phyloP scores from a whole-genome alignment of 495 filamentous ascomycete species.

The Penicillium waksmanii region DNA sequence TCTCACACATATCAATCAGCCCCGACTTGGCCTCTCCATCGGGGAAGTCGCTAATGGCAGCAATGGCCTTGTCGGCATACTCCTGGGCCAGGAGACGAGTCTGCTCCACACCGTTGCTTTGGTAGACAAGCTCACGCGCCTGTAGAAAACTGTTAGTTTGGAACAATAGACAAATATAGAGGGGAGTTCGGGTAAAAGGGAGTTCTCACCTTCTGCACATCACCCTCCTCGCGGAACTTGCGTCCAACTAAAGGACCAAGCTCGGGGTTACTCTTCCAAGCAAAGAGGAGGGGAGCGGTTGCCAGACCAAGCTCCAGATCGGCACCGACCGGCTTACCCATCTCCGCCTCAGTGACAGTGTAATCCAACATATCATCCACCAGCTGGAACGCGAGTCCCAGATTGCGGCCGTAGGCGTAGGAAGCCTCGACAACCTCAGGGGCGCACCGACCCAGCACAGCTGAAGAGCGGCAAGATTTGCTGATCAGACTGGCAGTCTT shows the following conservation, averaged over 20 bases:
- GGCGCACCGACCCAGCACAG: conserved; percentile 78
- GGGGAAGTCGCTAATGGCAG: conserved; percentile 79
- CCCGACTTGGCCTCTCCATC: conserved; percentile 91
- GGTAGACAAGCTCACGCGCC: conserved; percentile 82
- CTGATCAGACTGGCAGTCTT: conserved; percentile 95
- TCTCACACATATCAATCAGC: conserved; percentile 88
- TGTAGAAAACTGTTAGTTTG: conserved; percentile 37
- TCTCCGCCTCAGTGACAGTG: conserved; percentile 77
- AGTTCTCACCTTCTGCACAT: conserved; percentile 73
- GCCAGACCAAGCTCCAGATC: conserved; percentile 93
- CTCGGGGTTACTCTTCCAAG: conserved; percentile 88
- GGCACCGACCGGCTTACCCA: conserved; percentile 94
- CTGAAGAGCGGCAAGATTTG: conserved; percentile 90
- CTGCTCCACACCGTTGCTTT: conserved; percentile 86
- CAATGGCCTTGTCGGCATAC: conserved; percentile 85
- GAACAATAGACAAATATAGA: background rate
- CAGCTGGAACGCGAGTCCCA: conserved; percentile 95
- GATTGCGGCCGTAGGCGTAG: conserved; percentile 87
- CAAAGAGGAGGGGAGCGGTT: conserved; percentile 94
- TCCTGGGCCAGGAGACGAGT: conserved; percentile 87
- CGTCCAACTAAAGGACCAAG: conserved; percentile 87
- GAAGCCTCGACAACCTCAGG: conserved; percentile 84
- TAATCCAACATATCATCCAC: conserved; percentile 99
- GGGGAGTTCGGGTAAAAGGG: background rate
- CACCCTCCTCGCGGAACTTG: conserved; percentile 82